Percentiles rank a stretch among this genome's conserved stretches.
phyloP scores from a whole-genome alignment of 2,329 filamentous ascomycete genomes.

The Trichoderma atroviride region DNA sequence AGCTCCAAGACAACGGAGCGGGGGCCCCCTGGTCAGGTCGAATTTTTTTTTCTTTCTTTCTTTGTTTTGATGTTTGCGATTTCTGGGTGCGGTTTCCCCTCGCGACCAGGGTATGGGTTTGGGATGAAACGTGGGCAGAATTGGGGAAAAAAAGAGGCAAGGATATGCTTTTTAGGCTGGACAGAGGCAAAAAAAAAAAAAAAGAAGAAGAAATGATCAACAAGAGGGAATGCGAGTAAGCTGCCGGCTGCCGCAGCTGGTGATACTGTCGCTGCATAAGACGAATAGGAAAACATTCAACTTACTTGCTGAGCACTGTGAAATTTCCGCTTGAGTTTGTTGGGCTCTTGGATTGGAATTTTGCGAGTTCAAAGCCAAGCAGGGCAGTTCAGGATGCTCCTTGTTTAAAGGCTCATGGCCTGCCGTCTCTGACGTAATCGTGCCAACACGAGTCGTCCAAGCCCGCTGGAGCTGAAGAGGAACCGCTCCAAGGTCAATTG shows the following conservation, averaged over 20 bases:
- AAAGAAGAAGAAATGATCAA: not conserved
- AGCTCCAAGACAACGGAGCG: not conserved
- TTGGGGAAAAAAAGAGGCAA: conserved; percentile 3
- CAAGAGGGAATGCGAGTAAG: not conserved
- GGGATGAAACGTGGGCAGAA: conserved; percentile 22
- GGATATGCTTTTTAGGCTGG: not conserved
- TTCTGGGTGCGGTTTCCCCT: conserved; percentile 3
- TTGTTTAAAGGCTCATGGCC: not conserved
- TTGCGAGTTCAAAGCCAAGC: not conserved
- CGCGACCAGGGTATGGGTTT: conserved; percentile 13
- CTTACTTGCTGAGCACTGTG: not conserved
- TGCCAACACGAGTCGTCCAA: not conserved
- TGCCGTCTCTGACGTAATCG: conserved; percentile 22
- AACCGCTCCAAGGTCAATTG: conserved; percentile 2
- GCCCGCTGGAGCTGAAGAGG: conserved; percentile 16
- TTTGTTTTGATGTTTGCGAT: not conserved
- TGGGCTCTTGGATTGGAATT: conserved; percentile 1
- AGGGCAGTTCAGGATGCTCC: not conserved
- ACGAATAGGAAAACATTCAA: conserved; percentile 1
- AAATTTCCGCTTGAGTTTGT: not conserved
- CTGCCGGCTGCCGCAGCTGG: not conserved
- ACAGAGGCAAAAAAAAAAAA: too few species aligned
- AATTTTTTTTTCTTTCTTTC: conserved; percentile 11
- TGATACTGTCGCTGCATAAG: not conserved
- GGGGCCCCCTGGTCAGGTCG: conserved; percentile 8